Base-by-base conservation (phyloP, 179 eudicot species). In the Gypsophila paniculata region DNA sequence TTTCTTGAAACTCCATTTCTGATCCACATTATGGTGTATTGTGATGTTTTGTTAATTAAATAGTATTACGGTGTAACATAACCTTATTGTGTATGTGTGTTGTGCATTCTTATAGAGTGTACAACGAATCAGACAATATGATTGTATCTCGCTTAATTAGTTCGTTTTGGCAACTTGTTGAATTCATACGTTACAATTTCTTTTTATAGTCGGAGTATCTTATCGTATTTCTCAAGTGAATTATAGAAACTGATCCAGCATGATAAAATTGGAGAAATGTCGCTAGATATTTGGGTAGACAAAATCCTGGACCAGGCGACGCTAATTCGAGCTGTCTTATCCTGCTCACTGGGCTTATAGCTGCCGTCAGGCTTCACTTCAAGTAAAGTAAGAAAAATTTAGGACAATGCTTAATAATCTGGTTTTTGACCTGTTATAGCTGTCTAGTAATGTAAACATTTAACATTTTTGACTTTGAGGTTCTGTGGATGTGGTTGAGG, bases 401-500 rank as follows among this genome's bases (percentile, higher is more conserved):
- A 29, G 67, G 48, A 62, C 22, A 17, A 18, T 23, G 63, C 17
- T 26, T 26, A 23, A 23, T 59, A 22, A 23, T 57, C 25, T 57
- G 26, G 14, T 62, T 62, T 62, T 62, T 62, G 18, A 26, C 39
- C 65, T 2, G 22, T 53, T 17, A 17, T 3, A 53, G 8, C 58
- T 53, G 58, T 53, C 17, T 6, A 5, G 3, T 5, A 49, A 18
- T 12, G 19, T 6, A 6, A 34, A 9, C 9, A 23, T 13, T 26
- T 32, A 34, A 9, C 9, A 23, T 13, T 26, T 32, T 48, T 29
- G 13, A 46, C 68, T 67, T 21, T 64, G 14, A 13, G 21, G 34
- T 11, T 39, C 21, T 51, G 68, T 23, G n/a, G 3, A 72, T 14
- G 48, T 62, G 48, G 72, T 68, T 68, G 62, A 48, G 3, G 17